Conservation (phyloP, 1,284 basidiomycete genomes). For the Ustilago lituana region DNA sequence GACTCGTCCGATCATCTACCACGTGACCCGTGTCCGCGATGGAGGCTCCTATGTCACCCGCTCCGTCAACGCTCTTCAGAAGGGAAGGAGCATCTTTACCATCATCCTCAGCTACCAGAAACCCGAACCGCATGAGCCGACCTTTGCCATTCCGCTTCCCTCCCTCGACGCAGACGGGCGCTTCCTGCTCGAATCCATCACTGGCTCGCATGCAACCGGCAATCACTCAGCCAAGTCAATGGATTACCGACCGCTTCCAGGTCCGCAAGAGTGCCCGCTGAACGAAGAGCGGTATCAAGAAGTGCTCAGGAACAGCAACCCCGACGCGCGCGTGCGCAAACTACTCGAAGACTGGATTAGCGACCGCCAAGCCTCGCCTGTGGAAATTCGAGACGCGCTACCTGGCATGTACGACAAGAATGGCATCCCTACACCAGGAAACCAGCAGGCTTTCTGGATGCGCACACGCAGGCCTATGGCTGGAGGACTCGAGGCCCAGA, state of each 20-base stretch:
- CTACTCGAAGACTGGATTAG: conserved; percentile 47
- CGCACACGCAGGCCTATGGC: conserved; percentile 46
- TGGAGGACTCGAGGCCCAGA: conserved; percentile 55
- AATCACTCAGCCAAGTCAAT: conserved; percentile 32
- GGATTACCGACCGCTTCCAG: conserved; percentile 37
- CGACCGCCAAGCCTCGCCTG: conserved; percentile 54
- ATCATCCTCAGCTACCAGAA: conserved; percentile 62
- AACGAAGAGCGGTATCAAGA: conserved; percentile 54
- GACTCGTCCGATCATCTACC: conserved; percentile 57
- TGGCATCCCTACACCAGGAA: conserved; percentile 55
- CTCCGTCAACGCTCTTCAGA: conserved; percentile 59
- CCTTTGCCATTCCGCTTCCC: conserved; percentile 58
- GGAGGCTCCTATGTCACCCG: conserved; percentile 63
- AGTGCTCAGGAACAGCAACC: conserved; percentile 31
- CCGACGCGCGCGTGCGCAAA: conserved; percentile 29
- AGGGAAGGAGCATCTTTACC: conserved; percentile 54
- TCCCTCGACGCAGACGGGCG: conserved; percentile 27
- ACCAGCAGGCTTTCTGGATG: conserved; percentile 64
- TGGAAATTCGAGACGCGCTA: conserved; percentile 62
- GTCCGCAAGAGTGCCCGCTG: conserved; percentile 43
- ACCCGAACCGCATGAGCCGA: conserved; percentile 58
- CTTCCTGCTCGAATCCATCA: conserved; percentile 26
- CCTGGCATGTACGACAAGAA: conserved; percentile 61
- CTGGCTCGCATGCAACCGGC: conserved; percentile 40
- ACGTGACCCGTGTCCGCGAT: conserved; percentile 59